Evolutionary conservation across 805 yeast species (phyloP).

Genomic region (Kuraishia floccosa): DNA sequence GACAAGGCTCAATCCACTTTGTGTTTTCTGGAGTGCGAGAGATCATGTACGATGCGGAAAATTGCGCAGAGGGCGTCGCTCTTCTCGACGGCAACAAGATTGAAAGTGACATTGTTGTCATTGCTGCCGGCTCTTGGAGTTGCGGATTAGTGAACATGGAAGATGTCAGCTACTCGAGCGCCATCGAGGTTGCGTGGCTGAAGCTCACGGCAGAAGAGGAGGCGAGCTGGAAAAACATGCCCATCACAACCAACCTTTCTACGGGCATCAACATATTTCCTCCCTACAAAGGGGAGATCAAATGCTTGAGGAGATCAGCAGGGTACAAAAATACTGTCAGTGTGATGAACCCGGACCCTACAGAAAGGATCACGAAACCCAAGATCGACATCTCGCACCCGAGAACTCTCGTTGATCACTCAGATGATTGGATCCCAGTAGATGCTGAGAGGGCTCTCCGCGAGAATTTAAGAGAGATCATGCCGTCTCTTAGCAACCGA

Average conservation of each 20-base stretch:
- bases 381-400: slow-evolving; percentile 11
- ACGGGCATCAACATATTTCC: slow-evolving; percentile 16
- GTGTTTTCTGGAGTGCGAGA: slow-evolving; percentile 9
- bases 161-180: slow-evolving; percentile 7
- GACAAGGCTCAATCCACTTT: slow-evolving; percentile 7
- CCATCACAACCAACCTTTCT: slow-evolving; percentile 15
- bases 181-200: slow-evolving; percentile 15
- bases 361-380: not conserved
- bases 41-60: slow-evolving; percentile 5
- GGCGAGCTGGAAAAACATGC: slow-evolving; percentile 12
- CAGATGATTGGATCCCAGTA: slow-evolving; percentile 13
- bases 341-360: slow-evolving; percentile 10
- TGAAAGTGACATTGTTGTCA: slow-evolving; percentile 9
- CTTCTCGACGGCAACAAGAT: slow-evolving; percentile 6
- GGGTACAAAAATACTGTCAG: slow-evolving; percentile 12
- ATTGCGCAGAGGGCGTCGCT: slow-evolving; percentile 8
- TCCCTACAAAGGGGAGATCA: slow-evolving; percentile 15
- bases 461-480: slow-evolving; percentile 10
- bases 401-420: slow-evolving; percentile 9
- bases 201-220: slow-evolving; percentile 12
- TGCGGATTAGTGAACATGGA: slow-evolving; percentile 11
- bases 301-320: slow-evolving; percentile 13
- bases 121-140: slow-evolving; percentile 17
- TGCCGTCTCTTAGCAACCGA: slow-evolving; percentile 10
- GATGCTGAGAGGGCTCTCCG: slow-evolving; percentile 13